Conservation (phyloP, 2,329 filamentous ascomycete species). For the Emericellopsis atlantica region DNA sequence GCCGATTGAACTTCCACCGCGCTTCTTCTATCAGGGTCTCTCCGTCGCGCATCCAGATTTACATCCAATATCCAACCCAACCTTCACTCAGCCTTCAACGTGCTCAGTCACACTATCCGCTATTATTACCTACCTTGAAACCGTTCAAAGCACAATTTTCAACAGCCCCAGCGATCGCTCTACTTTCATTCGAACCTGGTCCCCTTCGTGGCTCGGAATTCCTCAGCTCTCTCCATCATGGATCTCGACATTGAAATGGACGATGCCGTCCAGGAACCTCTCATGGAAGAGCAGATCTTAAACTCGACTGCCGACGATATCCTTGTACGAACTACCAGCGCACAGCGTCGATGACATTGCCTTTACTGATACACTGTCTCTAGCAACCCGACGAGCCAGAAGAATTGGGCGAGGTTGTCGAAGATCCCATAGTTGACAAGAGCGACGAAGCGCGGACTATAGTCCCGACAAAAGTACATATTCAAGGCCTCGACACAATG, state of each 20-base stretch:
- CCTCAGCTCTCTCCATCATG: constrained; percentile 27
- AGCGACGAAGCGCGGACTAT: constrained; percentile 19
- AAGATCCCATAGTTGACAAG: background rate
- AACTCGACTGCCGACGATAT: constrained; percentile 20
- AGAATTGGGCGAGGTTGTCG: constrained; percentile 21
- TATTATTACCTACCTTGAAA: no score
- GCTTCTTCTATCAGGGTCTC: no score
- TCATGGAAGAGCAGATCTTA: constrained; percentile 10
- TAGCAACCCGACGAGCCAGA: constrained; percentile 22
- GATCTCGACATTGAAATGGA: constrained; percentile 65
- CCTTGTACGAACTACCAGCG: constrained; percentile 14
- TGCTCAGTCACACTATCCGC: no score
- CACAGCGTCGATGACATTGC: background rate
- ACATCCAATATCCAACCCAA: no score
- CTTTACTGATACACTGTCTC: background rate
- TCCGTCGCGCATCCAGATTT: no score
- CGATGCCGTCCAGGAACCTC: constrained; percentile 29
- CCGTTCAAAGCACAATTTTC: no score
- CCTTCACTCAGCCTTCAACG: no score
- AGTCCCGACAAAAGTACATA: constrained; percentile 54
- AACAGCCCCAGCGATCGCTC: background rate
- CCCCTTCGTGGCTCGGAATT: background rate
- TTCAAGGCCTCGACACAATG: constrained; percentile 72
- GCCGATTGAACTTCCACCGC: no score
- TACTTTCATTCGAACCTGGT: background rate